These are phyloP conservation scores for Bipolaris bicolor DNA, from an alignment of 2,329 filamentous ascomycete species.

Conservation along the genomic window DNA sequence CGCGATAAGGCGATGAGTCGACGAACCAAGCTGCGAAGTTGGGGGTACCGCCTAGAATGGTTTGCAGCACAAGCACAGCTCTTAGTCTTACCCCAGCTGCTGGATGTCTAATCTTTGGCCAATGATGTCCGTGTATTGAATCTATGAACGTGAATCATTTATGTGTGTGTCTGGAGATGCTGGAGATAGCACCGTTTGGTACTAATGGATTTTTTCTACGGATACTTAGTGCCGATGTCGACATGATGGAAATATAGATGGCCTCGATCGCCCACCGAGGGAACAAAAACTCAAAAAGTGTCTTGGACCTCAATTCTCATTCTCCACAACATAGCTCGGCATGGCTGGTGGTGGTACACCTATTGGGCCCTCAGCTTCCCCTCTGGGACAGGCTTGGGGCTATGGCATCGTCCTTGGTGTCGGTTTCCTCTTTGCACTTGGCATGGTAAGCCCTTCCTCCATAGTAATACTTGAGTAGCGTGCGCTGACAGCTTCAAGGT, in stretches of 20 bases:
- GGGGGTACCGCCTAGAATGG: slow-evolving; percentile 3
- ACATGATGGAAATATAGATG: slow-evolving; percentile 28
- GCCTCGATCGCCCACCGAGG: slow-evolving; percentile 5
- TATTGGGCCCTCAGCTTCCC: slow-evolving; percentile 32
- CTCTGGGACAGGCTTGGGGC: slow-evolving; percentile 38
- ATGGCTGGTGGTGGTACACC: slow-evolving; percentile 38
- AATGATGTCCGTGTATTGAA: slow-evolving; percentile 17
- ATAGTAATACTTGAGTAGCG: background rate
- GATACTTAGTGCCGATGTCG: background rate
- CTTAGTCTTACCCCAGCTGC: slow-evolving; percentile 8
- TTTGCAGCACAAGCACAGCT: slow-evolving; percentile 11
- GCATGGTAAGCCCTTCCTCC: slow-evolving; percentile 27
- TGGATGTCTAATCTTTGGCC: slow-evolving; percentile 31
- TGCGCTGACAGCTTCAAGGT: slow-evolving; percentile 18
- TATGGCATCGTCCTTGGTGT: slow-evolving; percentile 44
- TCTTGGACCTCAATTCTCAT: slow-evolving; percentile 9
- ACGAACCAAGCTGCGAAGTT: slow-evolving; percentile 17
- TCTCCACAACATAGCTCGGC: slow-evolving; percentile 10
- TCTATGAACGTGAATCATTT: slow-evolving; percentile 1
- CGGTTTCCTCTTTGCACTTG: slow-evolving; percentile 39
- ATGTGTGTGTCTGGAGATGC: slow-evolving; percentile 5
- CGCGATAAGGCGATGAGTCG: slow-evolving; percentile 7
- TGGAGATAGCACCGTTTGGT: slow-evolving; percentile 24
- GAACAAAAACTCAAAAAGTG: slow-evolving; percentile 2
- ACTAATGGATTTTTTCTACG: background rate